Evolutionary conservation across 495 filamentous ascomycete species (phyloP).

Genomic region (Aspergillus sparsus): DNA sequence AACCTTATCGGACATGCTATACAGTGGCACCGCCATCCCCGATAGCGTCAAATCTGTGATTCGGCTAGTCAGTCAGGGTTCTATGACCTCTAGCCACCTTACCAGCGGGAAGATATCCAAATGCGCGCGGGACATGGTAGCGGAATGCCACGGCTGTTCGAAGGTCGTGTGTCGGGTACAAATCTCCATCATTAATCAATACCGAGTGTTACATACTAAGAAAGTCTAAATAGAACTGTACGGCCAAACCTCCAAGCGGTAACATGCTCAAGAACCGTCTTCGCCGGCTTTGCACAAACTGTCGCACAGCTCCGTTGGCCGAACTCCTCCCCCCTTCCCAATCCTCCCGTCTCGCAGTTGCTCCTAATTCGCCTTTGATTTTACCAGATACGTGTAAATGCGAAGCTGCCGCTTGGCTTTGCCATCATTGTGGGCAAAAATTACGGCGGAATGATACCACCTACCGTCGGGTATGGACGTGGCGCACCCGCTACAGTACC

Average conservation of each 20-base stretch:
- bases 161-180: constrained; percentile 75
- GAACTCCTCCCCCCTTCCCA: constrained; percentile 22
- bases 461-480: constrained; percentile 81
- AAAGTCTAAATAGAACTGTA: constrained; percentile 68
- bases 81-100: constrained; percentile 40
- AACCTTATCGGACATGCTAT: constrained; percentile 42
- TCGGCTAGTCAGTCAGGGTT: constrained; percentile 36
- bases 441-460: constrained; percentile 69
- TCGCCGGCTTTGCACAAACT: constrained; percentile 74
- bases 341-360: constrained; percentile 4
- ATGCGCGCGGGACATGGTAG: constrained; percentile 85
- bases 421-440: constrained; percentile 71
- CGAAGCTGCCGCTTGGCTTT: constrained; percentile 71
- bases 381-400: constrained; percentile 65
- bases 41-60: constrained; percentile 42
- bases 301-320: constrained; percentile 63
- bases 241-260: constrained; percentile 69
- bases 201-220: not conserved
- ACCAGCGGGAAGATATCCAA: constrained; percentile 65
- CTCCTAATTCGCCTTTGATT: no score
- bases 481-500: constrained; percentile 82
- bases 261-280: constrained; percentile 65
- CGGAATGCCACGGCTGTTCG: constrained; percentile 74
- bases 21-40: constrained; percentile 34
- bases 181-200: not conserved